Evolutionary conservation across 2,329 filamentous ascomycete species (phyloP).

Genomic region (Rhinocladiella similis): DNA sequence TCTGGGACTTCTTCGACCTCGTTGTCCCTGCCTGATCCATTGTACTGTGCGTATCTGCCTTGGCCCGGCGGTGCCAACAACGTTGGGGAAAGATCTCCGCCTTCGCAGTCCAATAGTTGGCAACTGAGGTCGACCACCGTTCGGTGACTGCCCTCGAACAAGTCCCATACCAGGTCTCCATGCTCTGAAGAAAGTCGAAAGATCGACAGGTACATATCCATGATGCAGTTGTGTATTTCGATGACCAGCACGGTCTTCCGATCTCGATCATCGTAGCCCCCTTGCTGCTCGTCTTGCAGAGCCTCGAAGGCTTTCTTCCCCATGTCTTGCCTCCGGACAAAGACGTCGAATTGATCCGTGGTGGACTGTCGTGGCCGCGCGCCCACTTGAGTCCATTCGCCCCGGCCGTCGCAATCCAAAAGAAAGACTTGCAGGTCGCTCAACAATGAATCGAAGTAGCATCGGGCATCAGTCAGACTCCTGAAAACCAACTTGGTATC

Average conservation of each 20-base stretch:
- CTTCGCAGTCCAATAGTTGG: constrained; percentile 6
- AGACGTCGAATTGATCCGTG: not conserved
- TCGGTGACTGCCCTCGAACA: not conserved
- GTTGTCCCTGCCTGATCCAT: not conserved
- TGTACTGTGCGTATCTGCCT: not conserved
- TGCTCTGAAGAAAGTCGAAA: not conserved
- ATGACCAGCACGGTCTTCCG: constrained; percentile 6
- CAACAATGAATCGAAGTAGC: constrained; percentile 5
- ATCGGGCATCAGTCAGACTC: constrained; percentile 1
- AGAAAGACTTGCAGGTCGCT: constrained; percentile 9
- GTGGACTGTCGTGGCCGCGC: constrained; percentile 1
- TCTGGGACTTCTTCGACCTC: not conserved
- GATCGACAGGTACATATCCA: constrained; percentile 4
- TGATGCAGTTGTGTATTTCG: constrained; percentile 1
- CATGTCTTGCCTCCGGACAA: not conserved
- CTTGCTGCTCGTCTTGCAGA: not conserved
- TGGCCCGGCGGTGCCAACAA: not conserved
- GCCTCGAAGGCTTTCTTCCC: constrained; percentile 1
- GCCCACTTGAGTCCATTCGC: constrained; percentile 1
- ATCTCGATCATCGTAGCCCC: not conserved
- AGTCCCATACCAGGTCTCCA: constrained; percentile 11
- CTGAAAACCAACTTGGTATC: not conserved
- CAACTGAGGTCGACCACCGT: constrained; percentile 1
- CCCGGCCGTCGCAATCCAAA: not conserved
- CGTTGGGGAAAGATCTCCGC: not conserved